A percentile compares a stretch with the other conserved stretches of the same genome.
Evolutionary conservation across 1,284 basidiomycete species (phyloP).

Genomic region (Blastosporella zonata): DNA sequence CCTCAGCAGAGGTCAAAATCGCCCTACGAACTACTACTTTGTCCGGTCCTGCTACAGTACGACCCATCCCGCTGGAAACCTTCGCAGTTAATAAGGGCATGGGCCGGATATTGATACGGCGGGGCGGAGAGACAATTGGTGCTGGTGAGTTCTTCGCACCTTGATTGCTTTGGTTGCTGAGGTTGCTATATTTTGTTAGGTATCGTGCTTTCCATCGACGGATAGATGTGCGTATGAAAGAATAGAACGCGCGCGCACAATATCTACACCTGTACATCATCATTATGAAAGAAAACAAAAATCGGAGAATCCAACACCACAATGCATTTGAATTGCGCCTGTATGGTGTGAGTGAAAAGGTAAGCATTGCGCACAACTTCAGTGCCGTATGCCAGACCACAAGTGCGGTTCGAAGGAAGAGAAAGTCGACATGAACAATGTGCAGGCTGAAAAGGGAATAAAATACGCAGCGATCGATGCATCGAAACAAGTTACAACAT

Average conservation of each 20-base stretch:
- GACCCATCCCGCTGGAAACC: conserved; percentile 81
- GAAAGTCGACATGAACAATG: too few species aligned
- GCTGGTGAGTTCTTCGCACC: conserved; percentile 59
- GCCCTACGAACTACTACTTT: conserved; percentile 59
- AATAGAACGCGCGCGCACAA: too few species aligned
- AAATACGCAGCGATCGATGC: background rate
- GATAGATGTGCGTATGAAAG: background rate
- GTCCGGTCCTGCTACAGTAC: conserved; percentile 45
- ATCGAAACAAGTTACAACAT: conserved; percentile 1
- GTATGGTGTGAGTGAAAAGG: too few species aligned
- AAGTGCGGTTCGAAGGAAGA: too few species aligned
- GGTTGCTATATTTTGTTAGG: background rate
- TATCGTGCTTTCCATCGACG: background rate
- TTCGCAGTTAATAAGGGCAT: conserved; percentile 94
- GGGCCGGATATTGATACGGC: conserved; percentile 86
- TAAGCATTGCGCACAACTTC: too few species aligned
- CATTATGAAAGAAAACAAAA: too few species aligned
- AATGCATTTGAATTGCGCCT: too few species aligned
- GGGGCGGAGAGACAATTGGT: conserved; percentile 92
- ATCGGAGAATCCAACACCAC: too few species aligned
- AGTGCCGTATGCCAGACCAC: too few species aligned
- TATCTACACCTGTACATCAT: too few species aligned
- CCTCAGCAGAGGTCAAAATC: conserved; percentile 85
- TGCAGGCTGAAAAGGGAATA: too few species aligned
- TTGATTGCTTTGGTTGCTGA: background rate